Evolutionary conservation across 2,329 filamentous ascomycete genomes (phyloP), one percentile per base, ranked within the genome.

Genomic region (Colletotrichum orchidophilum): DNA sequence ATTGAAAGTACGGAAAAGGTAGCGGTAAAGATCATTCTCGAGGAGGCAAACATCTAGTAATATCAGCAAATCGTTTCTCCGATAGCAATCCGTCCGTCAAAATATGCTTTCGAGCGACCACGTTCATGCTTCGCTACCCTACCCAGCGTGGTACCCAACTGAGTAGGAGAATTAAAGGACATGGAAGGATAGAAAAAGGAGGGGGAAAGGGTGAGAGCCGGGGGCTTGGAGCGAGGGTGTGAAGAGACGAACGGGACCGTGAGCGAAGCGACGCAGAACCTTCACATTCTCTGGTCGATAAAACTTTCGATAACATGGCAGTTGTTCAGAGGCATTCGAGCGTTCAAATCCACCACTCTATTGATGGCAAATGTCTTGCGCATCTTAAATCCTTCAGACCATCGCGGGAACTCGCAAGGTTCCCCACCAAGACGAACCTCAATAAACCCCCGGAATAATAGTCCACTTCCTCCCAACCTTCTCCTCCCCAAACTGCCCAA

Each of bases 401-500:
- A 33, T 11, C 31, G 31, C 12, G 31, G 39, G 6, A 46, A 1
- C 18, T 21, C 39, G 0, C 39, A 46, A 2, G 21, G 39, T 21
- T n/a, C n/a, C 21, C 39, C 39, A 21, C n/a, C 18, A 0, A 46
- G 39, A 3, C 1, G 11, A 2, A 26, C 18, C 15, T 66, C 65
- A 77, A 52, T 74, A 87, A 29, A 92, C 73, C 26, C 86, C 86
- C 11, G 88, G 88, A 61, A 90, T 83, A 39, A 96, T 89, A 5
- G 94, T 94, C 83, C 94, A 95, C 79, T 91, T 90, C 33, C 87
- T 88, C 59, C 89, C 89, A 73, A 97, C 89, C 82, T 92, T 93
- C 59, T 97, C 92, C 83, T 91, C 90, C 12, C 96, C 96, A 87
- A 99, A 99, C 81, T 88, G 94, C 78, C 94, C 87, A 69, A 92